Evolutionary conservation across 2,329 filamentous ascomycete genomes (phyloP).

Genomic region (Ophiostoma ulmi): DNA sequence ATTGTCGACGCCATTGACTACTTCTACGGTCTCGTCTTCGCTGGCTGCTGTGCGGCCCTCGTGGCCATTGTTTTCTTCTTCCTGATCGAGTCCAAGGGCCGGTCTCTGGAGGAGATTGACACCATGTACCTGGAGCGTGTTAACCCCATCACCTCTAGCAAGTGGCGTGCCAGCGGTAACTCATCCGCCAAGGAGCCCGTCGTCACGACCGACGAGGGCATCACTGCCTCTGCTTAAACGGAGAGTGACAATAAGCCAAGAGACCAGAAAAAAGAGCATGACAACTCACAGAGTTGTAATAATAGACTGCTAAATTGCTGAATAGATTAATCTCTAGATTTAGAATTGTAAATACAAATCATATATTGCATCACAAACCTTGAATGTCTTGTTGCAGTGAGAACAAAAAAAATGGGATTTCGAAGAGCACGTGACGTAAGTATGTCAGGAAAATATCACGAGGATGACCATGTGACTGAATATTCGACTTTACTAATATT

Average conservation of each 20-base stretch:
- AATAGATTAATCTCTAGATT: background rate
- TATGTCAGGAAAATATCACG: too few relatives aligned
- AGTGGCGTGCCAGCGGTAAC: slow-evolving; percentile 2
- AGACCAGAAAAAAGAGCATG: background rate
- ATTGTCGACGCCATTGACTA: slow-evolving; percentile 14
- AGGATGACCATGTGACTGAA: too few relatives aligned
- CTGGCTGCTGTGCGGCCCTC: slow-evolving; percentile 8
- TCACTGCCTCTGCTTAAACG: background rate
- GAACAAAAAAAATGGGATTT: too few relatives aligned
- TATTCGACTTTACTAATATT: too few relatives aligned
- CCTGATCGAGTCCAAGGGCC: slow-evolving; percentile 18
- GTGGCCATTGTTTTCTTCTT: slow-evolving; percentile 15
- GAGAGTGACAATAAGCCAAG: background rate
- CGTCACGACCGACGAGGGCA: background rate
- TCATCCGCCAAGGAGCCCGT: background rate
- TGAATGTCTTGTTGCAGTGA: too few relatives aligned
- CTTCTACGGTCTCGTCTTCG: slow-evolving; percentile 11
- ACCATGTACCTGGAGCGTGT: slow-evolving; percentile 6
- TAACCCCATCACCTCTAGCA: slow-evolving; percentile 11
- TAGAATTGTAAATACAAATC: background rate
- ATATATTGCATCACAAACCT: background rate
- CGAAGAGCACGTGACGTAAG: too few relatives aligned
- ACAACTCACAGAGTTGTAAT: background rate
- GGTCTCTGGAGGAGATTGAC: slow-evolving; percentile 18
- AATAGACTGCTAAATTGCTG: background rate